Evolutionary conservation across 345 rosid genomes (phyloP).

Genomic region (Draba incana): DNA sequence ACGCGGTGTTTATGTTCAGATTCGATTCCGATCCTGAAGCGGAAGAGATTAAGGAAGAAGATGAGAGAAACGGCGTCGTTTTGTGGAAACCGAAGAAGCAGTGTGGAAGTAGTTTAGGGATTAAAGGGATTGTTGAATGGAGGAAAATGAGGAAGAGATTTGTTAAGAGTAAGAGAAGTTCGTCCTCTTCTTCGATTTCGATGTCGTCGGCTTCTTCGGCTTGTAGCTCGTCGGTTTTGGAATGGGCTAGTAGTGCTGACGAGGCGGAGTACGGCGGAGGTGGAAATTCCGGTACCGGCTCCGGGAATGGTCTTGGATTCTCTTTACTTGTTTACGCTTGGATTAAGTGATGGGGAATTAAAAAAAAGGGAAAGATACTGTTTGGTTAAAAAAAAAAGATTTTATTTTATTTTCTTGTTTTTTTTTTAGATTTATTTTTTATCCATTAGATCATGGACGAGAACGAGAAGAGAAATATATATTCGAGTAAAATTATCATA

Average conservation of each 20-base stretch:
- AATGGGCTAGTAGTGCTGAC: slow-evolving; percentile 75
- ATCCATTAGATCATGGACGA: slow-evolving; percentile 24
- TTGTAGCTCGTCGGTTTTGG: slow-evolving; percentile 84
- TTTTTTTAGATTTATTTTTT: slow-evolving; percentile 14
- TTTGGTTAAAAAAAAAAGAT: slow-evolving; percentile 6
- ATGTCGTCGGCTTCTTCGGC: slow-evolving; percentile 88
- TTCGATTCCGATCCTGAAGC: slow-evolving; percentile 55
- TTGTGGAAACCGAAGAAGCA: slow-evolving; percentile 51
- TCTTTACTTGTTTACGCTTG: slow-evolving; percentile 82
- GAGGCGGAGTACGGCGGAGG: slow-evolving; percentile 44
- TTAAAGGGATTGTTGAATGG: slow-evolving; percentile 64
- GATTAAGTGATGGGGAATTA: slow-evolving; percentile 76
- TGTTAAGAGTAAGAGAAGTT: slow-evolving; percentile 63
- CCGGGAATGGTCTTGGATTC: slow-evolving; percentile 64
- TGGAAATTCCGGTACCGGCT: slow-evolving; percentile 58
- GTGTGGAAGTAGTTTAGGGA: slow-evolving; percentile 47
- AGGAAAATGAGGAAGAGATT: slow-evolving; percentile 83
- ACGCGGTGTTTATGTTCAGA: slow-evolving; percentile 84
- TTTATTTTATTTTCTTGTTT: background rate
- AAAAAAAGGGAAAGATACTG: slow-evolving; percentile 33
- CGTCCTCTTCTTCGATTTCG: slow-evolving; percentile 76
- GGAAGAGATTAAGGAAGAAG: slow-evolving; percentile 32
- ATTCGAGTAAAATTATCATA: slow-evolving; percentile 20
- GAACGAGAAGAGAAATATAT: slow-evolving; percentile 20
- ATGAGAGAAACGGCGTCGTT: slow-evolving; percentile 34